Base-by-base conservation (phyloP, 495 filamentous ascomycete genomes). In the Evernia prunastri region DNA sequence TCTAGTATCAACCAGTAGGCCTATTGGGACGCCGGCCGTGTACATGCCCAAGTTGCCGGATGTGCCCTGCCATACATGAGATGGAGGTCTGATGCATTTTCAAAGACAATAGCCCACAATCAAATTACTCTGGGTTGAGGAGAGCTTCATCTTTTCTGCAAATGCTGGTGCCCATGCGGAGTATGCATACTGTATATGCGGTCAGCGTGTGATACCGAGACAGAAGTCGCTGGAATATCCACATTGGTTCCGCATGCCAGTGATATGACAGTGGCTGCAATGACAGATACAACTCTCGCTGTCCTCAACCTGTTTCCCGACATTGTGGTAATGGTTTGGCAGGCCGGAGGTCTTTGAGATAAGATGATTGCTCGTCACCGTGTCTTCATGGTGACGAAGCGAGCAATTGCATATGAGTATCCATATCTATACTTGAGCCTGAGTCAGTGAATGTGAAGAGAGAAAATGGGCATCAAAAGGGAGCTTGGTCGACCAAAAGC, bases 1-100 rank as follows among this genome's bases (percentile, higher is more conserved):
- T 69, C 85, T 88, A 57, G 81, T 76, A 76, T 97, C 94, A 59
- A 94, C 88, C 65, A 97, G 82, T 67, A 96, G 79, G 51, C 94
- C 94, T 66, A 92, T 82, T 6, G 93, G 93, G 53, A 98, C 89
- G 29, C 94, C 94, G 76, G 81, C 82, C n/a, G 83, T 86, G 74
- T 96, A 96, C 91, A 96, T 96, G 68, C 93, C 93, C 68, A 97
- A 72, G 69, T 97, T 97, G n/a, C 89, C 93, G n/a, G 88, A 86
- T 6, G 85, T 81, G 31, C 93, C 93, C 84, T 90, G 68, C 25
- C 69, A 58, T 10, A 33, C 69, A 61, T 72, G 45, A 75, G 60
- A 57, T 64, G 47, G 42, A 45, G n/a, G 60, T 49, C 51, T 37
- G n/a, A 35, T 18, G 39, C 40, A 27, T 60, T 49, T 54, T 61